phyloP scores from a whole-genome alignment of 345 rosid species.

The Lepidium africanum region DNA sequence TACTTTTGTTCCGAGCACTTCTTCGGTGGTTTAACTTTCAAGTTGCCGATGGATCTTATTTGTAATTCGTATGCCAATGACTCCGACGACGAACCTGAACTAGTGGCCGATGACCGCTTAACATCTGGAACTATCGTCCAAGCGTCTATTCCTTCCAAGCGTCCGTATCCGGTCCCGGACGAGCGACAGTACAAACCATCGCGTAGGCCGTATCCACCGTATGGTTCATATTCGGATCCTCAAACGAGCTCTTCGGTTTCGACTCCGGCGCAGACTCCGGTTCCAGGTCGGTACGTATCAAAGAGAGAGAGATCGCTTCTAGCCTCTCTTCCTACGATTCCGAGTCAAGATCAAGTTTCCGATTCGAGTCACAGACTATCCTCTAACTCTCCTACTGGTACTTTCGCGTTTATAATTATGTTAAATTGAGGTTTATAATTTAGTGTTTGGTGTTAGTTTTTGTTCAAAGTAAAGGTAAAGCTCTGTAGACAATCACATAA shows the following conservation, averaged over 20 bases:
- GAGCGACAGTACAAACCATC: background rate
- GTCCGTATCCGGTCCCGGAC: conserved; percentile 18
- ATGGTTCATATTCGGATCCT: background rate
- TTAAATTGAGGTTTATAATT: background rate
- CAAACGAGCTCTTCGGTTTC: conserved; percentile 40
- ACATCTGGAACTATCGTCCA: background rate
- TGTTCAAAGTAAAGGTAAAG: background rate
- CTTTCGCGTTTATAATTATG: background rate
- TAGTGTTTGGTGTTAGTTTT: background rate
- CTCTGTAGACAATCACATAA: background rate
- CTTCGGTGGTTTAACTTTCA: background rate
- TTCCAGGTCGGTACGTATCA: conserved; percentile 63
- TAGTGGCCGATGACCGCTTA: background rate
- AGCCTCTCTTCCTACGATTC: conserved; percentile 8
- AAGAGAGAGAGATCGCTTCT: conserved; percentile 55
- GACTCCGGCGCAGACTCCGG: conserved; percentile 41
- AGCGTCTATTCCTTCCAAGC: conserved; percentile 14
- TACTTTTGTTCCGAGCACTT: background rate
- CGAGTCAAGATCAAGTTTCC: background rate
- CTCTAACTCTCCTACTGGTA: conserved; percentile 35
- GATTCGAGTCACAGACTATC: conserved; percentile 7
- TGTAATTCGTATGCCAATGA: conserved; percentile 21
- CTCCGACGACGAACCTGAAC: conserved; percentile 28
- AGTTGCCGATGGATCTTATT: conserved; percentile 25
- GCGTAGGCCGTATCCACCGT: background rate